phyloP scores from a whole-genome alignment of 2,329 filamentous ascomycete genomes.

The Ophiostoma himal-ulmi region DNA sequence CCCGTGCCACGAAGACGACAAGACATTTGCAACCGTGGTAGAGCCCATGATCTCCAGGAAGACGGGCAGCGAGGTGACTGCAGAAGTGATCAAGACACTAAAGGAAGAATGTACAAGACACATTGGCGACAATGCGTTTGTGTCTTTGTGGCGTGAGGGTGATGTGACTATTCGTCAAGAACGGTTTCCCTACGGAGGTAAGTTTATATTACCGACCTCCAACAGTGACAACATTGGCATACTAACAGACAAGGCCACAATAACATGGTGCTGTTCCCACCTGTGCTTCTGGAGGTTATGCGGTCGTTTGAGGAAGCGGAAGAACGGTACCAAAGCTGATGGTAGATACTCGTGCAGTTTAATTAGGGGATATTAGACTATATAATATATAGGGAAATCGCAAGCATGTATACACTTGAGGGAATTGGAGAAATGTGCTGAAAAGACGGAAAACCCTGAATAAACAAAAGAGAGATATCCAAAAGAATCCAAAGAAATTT shows the following conservation, averaged over 20 bases:
- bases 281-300: conserved; percentile 59
- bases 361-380: not conserved
- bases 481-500: not conserved
- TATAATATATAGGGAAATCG: not conserved
- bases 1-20: conserved; percentile 62
- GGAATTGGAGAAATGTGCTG: not conserved
- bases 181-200: conserved; percentile 50
- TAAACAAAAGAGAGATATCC: not conserved
- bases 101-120: conserved; percentile 43
- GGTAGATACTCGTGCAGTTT: not conserved
- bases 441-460: no score
- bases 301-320: conserved; percentile 51
- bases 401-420: not conserved
- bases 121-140: conserved; percentile 44
- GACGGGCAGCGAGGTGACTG: conserved; percentile 36
- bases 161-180: conserved; percentile 50
- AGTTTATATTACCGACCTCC: conserved; percentile 27
- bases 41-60: conserved; percentile 29
- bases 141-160: conserved; percentile 42
- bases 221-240: not conserved
- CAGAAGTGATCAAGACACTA: conserved; percentile 31
- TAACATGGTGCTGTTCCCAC: conserved; percentile 58
- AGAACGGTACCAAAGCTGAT: conserved; percentile 5
- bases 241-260: conserved; percentile 55
- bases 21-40: conserved; percentile 56